Base-by-base conservation (phyloP, 345 rosid genomes). In the Cardiospermum halicacabum region DNA sequence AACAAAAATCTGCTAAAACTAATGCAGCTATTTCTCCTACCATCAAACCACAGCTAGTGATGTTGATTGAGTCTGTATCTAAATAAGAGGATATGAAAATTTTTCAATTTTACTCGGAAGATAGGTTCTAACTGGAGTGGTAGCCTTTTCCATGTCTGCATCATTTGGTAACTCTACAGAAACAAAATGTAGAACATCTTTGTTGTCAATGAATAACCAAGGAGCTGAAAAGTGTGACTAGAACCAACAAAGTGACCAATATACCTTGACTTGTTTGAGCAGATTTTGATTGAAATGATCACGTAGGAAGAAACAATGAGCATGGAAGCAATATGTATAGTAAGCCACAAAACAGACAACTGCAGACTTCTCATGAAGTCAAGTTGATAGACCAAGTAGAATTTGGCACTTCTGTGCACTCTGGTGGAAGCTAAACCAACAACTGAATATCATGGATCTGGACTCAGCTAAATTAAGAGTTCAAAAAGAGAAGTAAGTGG, bases 261-360 rank as follows among this genome's bases (percentile, higher is more conserved):
- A 56, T 81, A 91, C 97, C 94, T 86, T 85, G 63, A 89, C 88
- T 45, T 81, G 84, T 68, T 81, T 85, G 71, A 84, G 69, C 63
- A 91, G 80, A 56, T 86, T 89, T 0, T 69, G 67, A 47, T 54
- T 80, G 70, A 91, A 88, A 75, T 91, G 97, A 67, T 86, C 80
- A 3, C 96, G 96, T 4, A 91, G 6, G 24, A 27, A 63, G 3
- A 24, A n/a, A n/a, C n/a, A n/a, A n/a, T 63, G 21, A 63, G 67
- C 32, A 49, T 4, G 7, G 21, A n/a, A 13, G 25, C 37, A 42
- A 15, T 40, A 26, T 60, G 22, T 2, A 37, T 10, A 37, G 25
- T 22, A 10, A 10, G 5, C 7, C 47, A 16, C 7, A 13, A 11
- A 7, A 24, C 12, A 22, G 9, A 7, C 8, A 3, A 24, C 7